These are phyloP conservation scores for Pseudodiploospora longispora DNA, from an alignment of 2,329 filamentous ascomycete genomes.

Conservation along the genomic window DNA sequence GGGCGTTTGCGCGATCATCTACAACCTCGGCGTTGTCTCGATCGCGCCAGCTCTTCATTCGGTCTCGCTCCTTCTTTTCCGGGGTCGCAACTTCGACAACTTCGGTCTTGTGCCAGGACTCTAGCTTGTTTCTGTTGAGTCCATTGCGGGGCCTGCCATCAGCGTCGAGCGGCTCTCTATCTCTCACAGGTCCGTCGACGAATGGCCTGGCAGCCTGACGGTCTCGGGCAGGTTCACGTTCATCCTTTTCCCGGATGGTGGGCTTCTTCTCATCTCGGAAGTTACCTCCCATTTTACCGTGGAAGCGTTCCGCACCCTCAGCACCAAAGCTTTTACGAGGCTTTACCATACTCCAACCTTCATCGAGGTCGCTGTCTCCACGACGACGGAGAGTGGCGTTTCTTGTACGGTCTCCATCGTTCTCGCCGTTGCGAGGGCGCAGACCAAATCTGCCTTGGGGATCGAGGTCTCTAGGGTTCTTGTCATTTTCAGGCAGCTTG, in stretches of 20 bases:
- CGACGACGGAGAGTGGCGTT: constrained; percentile 44
- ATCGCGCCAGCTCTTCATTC: constrained; percentile 54
- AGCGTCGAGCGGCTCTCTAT: constrained; percentile 44
- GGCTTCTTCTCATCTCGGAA: constrained; percentile 35
- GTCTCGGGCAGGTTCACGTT: constrained; percentile 44
- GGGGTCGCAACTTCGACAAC: constrained; percentile 19
- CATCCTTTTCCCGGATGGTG: constrained; percentile 43
- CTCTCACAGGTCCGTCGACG: constrained; percentile 38
- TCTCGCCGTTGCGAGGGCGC: constrained; percentile 42
- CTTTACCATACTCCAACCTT: constrained; percentile 69
- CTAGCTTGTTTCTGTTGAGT: constrained; percentile 55
- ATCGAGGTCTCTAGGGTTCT: constrained; percentile 42
- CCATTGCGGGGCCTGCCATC: constrained; percentile 57
- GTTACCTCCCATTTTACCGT: constrained; percentile 53
- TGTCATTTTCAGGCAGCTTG: constrained; percentile 45
- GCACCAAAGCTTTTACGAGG: constrained; percentile 66
- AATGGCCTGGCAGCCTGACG: constrained; percentile 38
- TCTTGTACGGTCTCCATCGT: constrained; percentile 41
- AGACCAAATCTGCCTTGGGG: constrained; percentile 50
- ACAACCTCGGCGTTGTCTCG: constrained; percentile 32
- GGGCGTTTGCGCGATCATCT: constrained; percentile 51
- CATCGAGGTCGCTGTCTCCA: constrained; percentile 51
- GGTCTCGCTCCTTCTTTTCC: constrained; percentile 45
- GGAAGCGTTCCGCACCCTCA: constrained; percentile 64
- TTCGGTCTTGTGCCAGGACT: constrained; percentile 64